phyloP scores from a whole-genome alignment of 2,329 filamentous ascomycete species.

The Pseudogymnoascus pannorum region DNA sequence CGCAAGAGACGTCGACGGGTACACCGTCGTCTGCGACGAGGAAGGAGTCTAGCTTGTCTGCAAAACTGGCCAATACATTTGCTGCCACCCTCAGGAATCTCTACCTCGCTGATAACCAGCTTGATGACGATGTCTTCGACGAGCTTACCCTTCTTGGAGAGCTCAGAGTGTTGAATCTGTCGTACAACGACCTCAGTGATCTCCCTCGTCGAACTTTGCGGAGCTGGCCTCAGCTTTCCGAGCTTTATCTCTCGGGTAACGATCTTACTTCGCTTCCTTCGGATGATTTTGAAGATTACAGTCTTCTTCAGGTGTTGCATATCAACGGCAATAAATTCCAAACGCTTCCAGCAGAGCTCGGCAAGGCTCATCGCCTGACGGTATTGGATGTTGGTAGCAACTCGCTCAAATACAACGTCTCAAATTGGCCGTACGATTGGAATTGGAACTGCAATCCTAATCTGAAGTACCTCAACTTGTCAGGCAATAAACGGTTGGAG shows the following conservation, averaged over 20 bases:
- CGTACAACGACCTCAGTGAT: slow-evolving; percentile 90
- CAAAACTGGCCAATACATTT: slow-evolving; percentile 77
- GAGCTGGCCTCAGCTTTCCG: slow-evolving; percentile 81
- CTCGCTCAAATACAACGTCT: slow-evolving; percentile 94
- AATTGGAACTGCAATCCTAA: slow-evolving; percentile 99
- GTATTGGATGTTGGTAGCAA: slow-evolving; percentile 95
- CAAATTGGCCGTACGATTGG: slow-evolving; percentile 98
- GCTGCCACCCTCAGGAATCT: slow-evolving; percentile 76
- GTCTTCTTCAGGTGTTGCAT: slow-evolving; percentile 79
- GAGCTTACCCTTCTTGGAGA: slow-evolving; percentile 78
- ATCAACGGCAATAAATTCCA: slow-evolving; percentile 98
- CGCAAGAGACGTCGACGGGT: slow-evolving; percentile 27
- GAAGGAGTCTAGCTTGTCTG: slow-evolving; percentile 85
- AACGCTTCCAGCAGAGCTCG: slow-evolving; percentile 88
- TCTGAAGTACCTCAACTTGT: slow-evolving; percentile 88
- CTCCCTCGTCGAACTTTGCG: slow-evolving; percentile 83
- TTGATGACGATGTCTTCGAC: slow-evolving; percentile 93
- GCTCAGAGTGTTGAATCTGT: slow-evolving; percentile 81
- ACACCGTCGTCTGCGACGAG: slow-evolving; percentile 51
- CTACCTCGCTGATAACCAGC: slow-evolving; percentile 84
- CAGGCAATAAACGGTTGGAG: slow-evolving; percentile 91
- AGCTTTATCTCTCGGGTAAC: slow-evolving; percentile 92
- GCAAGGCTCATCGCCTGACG: slow-evolving; percentile 83
- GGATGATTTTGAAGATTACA: slow-evolving; percentile 87
- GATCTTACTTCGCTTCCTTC: slow-evolving; percentile 85